phyloP scores from a whole-genome alignment of 129 eudicot species.

The Helichrysum umbraculigerum region DNA sequence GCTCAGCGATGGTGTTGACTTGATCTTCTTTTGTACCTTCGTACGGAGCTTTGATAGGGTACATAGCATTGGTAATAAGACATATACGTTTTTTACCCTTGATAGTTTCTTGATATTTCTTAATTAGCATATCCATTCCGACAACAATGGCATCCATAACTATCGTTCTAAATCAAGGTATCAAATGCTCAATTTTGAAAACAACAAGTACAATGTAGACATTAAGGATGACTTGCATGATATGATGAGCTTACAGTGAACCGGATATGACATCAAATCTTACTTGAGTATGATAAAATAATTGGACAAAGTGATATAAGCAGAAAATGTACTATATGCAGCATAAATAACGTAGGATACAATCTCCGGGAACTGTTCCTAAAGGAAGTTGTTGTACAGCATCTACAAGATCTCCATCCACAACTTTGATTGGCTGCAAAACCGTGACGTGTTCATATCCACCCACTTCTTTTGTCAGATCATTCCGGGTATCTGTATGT shows the following conservation, averaged over 20 bases:
- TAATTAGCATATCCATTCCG: slow-evolving; percentile 95
- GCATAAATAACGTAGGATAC: slow-evolving; percentile 55
- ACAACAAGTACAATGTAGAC: slow-evolving; percentile 12
- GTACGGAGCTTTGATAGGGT: slow-evolving; percentile 76
- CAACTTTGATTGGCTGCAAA: slow-evolving; percentile 73
- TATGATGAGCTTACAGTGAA: background rate
- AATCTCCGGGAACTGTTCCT: slow-evolving; percentile 85
- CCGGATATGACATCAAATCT: background rate
- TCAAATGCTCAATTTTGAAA: slow-evolving; percentile 13
- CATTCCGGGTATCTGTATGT: slow-evolving; percentile 79
- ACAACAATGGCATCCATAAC: slow-evolving; percentile 97
- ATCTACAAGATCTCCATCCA: slow-evolving; percentile 85
- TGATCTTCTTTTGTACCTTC: slow-evolving; percentile 98
- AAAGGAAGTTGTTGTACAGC: slow-evolving; percentile 71
- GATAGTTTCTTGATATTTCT: slow-evolving; percentile 69
- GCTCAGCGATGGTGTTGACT: slow-evolving; percentile 77
- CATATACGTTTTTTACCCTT: slow-evolving; percentile 95
- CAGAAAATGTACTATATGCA: background rate
- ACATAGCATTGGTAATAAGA: slow-evolving; percentile 74
- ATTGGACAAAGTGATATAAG: background rate
- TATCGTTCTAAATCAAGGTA: slow-evolving; percentile 60
- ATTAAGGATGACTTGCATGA: background rate
- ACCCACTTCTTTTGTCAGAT: slow-evolving; percentile 79
- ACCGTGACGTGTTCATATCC: slow-evolving; percentile 86
- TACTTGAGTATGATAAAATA: background rate